Base-by-base conservation (phyloP, 2,329 filamentous ascomycete genomes). In the Cladobotryum mycophilum region DNA sequence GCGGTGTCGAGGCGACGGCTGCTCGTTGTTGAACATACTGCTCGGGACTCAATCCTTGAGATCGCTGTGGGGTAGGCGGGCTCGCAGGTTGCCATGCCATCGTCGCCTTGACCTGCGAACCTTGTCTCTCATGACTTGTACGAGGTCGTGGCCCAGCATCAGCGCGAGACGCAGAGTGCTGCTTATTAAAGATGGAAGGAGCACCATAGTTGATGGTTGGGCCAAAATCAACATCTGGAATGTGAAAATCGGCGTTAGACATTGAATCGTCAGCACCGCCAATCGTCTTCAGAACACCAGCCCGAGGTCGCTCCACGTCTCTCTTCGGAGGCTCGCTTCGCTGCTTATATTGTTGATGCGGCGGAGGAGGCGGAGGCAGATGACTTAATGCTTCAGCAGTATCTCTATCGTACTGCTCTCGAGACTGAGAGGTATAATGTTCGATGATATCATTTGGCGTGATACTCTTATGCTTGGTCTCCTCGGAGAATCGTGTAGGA, bases 151-250 rank as follows among this genome's bases (percentile, higher is more conserved):
- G 50, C 43, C 47, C 52, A 41, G 56, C 61, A 3, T 63, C 61
- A 4, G 4, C 61, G 62, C 3, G 55, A 7, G 40, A 25, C 20
- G 35, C 35, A 1, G 55, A 63, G 0, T 61, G 60, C 53, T 68
- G 70, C 51, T 56, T 67, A 5, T 57, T 63, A 9, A 64, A 58
- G 2, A 64, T 55, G n/a, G 67, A 52, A 15, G 64, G 41, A 12
- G 68, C 70, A 34, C 64, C 69, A 51, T 89, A 85, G 53, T 86
- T 85, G 59, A 88, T 71, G 0, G 91, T 96, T 5, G 85, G 89
- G 0, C 92, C 92, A 68, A 96, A 96, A 65, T 96, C 85, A 55
- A 96, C 80, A 4, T 78, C 71, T 1, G 89, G 88, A 53, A 95
- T 82, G 51, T 81, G 76, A 20, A 79, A 74, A 13, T 72, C 63